A percentile compares a stretch with the other conserved stretches of the same genome.
These are phyloP conservation scores for Termitomyces sp. DNA, from an alignment of 768 basidiomycete species.

Conservation along the genomic window DNA sequence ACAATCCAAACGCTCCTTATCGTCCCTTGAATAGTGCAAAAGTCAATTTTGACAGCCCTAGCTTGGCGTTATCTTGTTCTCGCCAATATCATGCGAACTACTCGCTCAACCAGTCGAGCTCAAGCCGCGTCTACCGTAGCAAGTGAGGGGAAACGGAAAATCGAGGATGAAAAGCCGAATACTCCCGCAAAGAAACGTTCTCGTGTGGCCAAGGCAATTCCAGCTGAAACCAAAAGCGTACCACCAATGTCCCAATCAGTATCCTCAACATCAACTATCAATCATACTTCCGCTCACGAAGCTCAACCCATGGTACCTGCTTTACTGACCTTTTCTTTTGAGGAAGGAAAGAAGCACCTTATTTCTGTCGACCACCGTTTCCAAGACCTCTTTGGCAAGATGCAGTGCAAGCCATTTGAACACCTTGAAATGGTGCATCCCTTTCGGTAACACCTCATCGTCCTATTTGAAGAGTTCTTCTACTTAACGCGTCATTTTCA, in stretches of 20 bases:
- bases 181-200: slow-evolving; percentile 8
- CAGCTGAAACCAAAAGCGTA: neutral
- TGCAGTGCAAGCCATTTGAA: slow-evolving; percentile 77
- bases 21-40: neutral
- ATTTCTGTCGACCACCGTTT: slow-evolving; percentile 68
- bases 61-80: slow-evolving; percentile 4
- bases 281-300: slow-evolving; percentile 6
- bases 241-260: neutral
- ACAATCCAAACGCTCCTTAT: neutral
- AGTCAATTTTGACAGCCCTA: neutral
- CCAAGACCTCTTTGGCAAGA: slow-evolving; percentile 55
- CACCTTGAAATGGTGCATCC: slow-evolving; percentile 75
- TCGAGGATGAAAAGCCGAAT: slow-evolving; percentile 5
- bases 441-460: slow-evolving; percentile 53
- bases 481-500: slow-evolving; percentile 1
- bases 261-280: slow-evolving; percentile 7
- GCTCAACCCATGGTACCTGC: slow-evolving; percentile 56
- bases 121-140: slow-evolving; percentile 11
- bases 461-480: neutral
- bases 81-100: slow-evolving; percentile 22
- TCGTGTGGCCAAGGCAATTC: slow-evolving; percentile 2
- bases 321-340: slow-evolving; percentile 70
- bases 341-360: slow-evolving; percentile 72
- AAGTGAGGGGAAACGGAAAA: slow-evolving; percentile 16
- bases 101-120: slow-evolving; percentile 27